These are phyloP conservation scores for Colletotrichum liaoningense DNA, from an alignment of 2,329 filamentous ascomycete genomes.

Conservation along the genomic window DNA sequence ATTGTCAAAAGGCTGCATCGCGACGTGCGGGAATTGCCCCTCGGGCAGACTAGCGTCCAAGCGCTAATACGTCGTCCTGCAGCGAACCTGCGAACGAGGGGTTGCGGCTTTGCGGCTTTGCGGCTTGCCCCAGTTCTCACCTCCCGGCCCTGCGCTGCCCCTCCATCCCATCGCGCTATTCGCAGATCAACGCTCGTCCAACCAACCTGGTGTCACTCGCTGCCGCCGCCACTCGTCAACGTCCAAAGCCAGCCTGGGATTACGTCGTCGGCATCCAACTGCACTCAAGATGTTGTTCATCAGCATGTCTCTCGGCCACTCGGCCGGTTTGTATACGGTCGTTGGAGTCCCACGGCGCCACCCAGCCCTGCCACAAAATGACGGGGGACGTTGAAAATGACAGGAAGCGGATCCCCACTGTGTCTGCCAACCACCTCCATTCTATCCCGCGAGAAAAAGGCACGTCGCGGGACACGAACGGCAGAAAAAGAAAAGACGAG, in stretches of 20 bases:
- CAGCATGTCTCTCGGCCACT: not conserved
- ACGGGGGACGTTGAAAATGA: slow-evolving; percentile 17
- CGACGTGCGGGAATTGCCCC: not conserved
- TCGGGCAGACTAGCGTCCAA: not conserved
- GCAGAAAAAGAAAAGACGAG: slow-evolving; percentile 2
- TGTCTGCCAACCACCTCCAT: slow-evolving; percentile 10
- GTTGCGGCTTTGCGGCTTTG: not conserved
- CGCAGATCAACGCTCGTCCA: slow-evolving; percentile 7
- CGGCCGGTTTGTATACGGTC: not conserved
- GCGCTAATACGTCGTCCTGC: not conserved
- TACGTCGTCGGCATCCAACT: not conserved
- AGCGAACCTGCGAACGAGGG: slow-evolving; percentile 4
- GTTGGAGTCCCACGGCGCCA: not conserved
- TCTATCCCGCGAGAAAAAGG: not conserved
- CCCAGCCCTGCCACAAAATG: slow-evolving; percentile 11
- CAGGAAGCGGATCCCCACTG: slow-evolving; percentile 9
- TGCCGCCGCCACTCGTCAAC: not conserved
- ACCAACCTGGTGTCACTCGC: not conserved
- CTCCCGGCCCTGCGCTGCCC: not conserved
- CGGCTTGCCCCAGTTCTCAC: not conserved
- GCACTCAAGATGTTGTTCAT: not conserved
- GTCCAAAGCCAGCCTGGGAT: not conserved
- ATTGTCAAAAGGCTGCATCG: not conserved
- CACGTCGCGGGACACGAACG: not conserved
- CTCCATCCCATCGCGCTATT: slow-evolving; percentile 5